Base-by-base conservation (phyloP, 139 green algal genomes). In the Coelastrella sp. region DNA sequence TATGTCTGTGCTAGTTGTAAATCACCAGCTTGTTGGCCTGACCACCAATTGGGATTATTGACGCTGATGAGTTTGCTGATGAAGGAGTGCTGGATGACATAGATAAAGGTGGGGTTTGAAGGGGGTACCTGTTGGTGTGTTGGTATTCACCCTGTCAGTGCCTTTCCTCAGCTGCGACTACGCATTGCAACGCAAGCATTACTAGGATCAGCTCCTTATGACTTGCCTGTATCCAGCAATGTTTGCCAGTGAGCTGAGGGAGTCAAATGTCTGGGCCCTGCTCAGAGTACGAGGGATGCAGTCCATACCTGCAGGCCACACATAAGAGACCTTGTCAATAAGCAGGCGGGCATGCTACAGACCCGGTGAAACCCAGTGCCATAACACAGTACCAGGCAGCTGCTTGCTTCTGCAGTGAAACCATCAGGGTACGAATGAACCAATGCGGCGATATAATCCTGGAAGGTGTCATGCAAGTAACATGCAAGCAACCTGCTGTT, bases 201-300 rank as follows among this genome's bases (percentile, higher is more conserved):
- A n/a, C n/a, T n/a, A n/a, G n/a, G n/a, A n/a, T n/a, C n/a, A n/a
- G n/a, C 61, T 10, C 61, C 10, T 17, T 68, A 68, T 10, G 10
- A 68, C 61, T 2, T 88, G 96, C 92, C 94, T 91, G 92, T 97
- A 97, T 7, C 96, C 96, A 3, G 97, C 96, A 65, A 98, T 97
- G 92, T 98, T 98, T 79, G 96, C 97, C 96, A 98, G 96, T 57
- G 96, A 98, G 75, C 84, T 94, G 17, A 98, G 94, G 2, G 95
- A 95, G 87, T 98, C 97, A 91, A 97, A 98, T 64, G 93, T 97
- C 95, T 98, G 97, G 0, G 96, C 96, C 11, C 96, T 94, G 76
- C 89, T 95, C 71, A 97, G 93, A 60, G 93, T 96, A 68, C 97
- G 93, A 19, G 97, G 97, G 68, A 99, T 98, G 94, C 95, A 98